phyloP scores from a whole-genome alignment of 257 asterid species.

The Pogostemon cablin region DNA sequence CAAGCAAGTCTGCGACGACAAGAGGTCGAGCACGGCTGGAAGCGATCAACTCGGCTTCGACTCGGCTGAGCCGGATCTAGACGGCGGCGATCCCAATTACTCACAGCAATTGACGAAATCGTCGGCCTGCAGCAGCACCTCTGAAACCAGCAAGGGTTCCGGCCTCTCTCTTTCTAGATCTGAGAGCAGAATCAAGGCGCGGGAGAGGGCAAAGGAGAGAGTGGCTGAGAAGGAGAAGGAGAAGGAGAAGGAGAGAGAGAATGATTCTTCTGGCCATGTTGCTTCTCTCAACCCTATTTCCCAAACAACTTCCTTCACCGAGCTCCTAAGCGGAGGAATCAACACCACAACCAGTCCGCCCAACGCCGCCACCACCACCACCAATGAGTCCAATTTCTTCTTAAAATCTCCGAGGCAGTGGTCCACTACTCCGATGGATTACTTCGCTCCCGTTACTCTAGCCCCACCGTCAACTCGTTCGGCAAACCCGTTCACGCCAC shows the following conservation, averaged over 20 bases:
- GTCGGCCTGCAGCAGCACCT: constrained; percentile 49
- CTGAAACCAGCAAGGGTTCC: constrained; percentile 54
- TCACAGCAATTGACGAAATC: constrained; percentile 38
- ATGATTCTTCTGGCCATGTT: constrained; percentile 26
- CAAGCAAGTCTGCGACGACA: constrained; percentile 66
- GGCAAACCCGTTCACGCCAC: constrained; percentile 37
- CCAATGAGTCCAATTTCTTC: constrained; percentile 41
- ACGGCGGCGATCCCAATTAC: constrained; percentile 42
- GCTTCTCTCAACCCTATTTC: constrained; percentile 46
- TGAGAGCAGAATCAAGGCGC: constrained; percentile 51
- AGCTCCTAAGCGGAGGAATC: constrained; percentile 51
- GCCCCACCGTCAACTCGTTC: constrained; percentile 40
- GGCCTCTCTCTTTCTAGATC: constrained; percentile 63
- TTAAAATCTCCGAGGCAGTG: constrained; percentile 44
- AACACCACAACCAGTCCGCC: constrained; percentile 23
- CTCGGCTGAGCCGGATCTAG: constrained; percentile 56
- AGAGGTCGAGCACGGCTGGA: constrained; percentile 56
- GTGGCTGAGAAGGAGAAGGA: constrained; percentile 62
- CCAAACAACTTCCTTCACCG: constrained; percentile 56
- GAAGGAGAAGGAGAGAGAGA: constrained; percentile 39
- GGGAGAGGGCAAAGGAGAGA: constrained; percentile 56
- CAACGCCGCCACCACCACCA: not conserved
- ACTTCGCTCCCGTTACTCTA: constrained; percentile 43
- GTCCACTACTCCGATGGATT: constrained; percentile 55
- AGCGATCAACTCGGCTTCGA: constrained; percentile 56